phyloP scores from a whole-genome alignment of 805 yeast species.

The Scheffersomyces stipitis region DNA sequence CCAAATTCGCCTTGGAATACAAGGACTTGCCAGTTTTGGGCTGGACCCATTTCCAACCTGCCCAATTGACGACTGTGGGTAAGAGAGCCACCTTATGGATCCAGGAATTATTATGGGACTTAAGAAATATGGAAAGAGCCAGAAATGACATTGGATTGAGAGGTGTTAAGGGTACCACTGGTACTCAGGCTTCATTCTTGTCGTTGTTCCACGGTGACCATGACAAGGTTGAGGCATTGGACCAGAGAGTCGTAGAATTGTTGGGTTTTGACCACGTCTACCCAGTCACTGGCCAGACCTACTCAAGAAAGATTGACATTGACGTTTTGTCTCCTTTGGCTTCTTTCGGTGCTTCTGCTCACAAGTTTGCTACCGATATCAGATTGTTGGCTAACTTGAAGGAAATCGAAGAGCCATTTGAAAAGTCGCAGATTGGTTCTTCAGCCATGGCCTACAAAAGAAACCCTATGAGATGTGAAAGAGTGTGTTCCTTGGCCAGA shows the following conservation, averaged over 20 bases:
- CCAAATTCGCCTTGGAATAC: conserved; percentile 84
- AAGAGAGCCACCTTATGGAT: conserved; percentile 97
- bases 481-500: conserved; percentile 97
- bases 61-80: conserved; percentile 97
- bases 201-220: conserved; percentile 95
- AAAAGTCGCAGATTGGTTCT: conserved; percentile 97
- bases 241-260: conserved; percentile 87
- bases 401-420: conserved; percentile 98
- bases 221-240: conserved; percentile 91
- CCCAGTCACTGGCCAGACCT: conserved; percentile 99
- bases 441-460: conserved; percentile 99
- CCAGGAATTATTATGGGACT: conserved; percentile 96
- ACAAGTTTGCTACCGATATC: conserved; percentile 96
- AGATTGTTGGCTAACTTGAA: conserved; percentile 94
- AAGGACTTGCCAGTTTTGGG: conserved; percentile 97
- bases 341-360: conserved; percentile 93
- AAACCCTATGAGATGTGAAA: conserved; percentile 98
- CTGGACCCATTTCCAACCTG: conserved; percentile 99
- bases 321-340: conserved; percentile 91
- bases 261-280: conserved; percentile 93
- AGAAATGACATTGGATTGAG: conserved; percentile 94
- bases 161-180: conserved; percentile 99
- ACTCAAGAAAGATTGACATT: conserved; percentile 95
- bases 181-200: conserved; percentile 96
- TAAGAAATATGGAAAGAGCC: conserved; percentile 93